These are phyloP conservation scores for Ceratocystiopsis minuta DNA, from an alignment of 2,329 filamentous ascomycete species.

Conservation along the genomic window DNA sequence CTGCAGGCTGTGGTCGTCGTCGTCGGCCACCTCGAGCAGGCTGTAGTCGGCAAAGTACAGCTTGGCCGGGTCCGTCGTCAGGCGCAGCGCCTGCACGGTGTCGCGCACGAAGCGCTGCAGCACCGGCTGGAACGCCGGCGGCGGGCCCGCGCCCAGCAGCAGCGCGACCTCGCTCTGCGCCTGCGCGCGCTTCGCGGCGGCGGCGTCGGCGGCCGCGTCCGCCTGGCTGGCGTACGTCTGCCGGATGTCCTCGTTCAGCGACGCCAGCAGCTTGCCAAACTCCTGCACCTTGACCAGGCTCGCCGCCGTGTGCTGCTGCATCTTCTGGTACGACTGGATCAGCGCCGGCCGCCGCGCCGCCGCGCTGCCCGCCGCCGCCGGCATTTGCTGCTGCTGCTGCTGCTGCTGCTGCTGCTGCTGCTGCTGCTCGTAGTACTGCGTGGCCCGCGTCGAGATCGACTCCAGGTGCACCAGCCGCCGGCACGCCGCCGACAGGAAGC, in stretches of 20 bases:
- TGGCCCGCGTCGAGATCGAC: conserved; percentile 26
- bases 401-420: conserved; percentile 17
- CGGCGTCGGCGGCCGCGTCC: conserved; percentile 19
- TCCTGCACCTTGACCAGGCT: conserved; percentile 39
- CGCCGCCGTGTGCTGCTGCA: conserved; percentile 31
- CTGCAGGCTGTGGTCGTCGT: conserved; percentile 32
- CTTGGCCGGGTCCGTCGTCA: conserved; percentile 42
- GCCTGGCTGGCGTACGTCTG: conserved; percentile 26
- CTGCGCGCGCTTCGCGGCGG: conserved; percentile 27
- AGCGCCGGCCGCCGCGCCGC: conserved; percentile 22
- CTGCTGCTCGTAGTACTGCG: conserved; percentile 30
- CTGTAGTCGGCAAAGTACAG: conserved; percentile 58
- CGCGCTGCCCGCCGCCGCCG: conserved; percentile 13
- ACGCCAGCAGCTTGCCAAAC: conserved; percentile 42
- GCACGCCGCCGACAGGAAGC: conserved; percentile 51
- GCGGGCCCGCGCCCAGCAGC: conserved; percentile 29
- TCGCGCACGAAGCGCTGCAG: conserved; percentile 47
- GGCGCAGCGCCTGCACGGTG: conserved; percentile 39
- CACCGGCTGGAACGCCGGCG: conserved; percentile 31
- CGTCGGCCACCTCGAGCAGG: conserved; percentile 48
- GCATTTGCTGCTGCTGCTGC: conserved; percentile 17
- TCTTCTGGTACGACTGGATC: conserved; percentile 35
- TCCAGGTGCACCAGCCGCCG: conserved; percentile 44
- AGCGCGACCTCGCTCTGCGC: conserved; percentile 32
- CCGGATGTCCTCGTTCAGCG: conserved; percentile 30